Base-by-base conservation (phyloP, 2,329 filamentous ascomycete genomes). In the Coniochaeta sp. region DNA sequence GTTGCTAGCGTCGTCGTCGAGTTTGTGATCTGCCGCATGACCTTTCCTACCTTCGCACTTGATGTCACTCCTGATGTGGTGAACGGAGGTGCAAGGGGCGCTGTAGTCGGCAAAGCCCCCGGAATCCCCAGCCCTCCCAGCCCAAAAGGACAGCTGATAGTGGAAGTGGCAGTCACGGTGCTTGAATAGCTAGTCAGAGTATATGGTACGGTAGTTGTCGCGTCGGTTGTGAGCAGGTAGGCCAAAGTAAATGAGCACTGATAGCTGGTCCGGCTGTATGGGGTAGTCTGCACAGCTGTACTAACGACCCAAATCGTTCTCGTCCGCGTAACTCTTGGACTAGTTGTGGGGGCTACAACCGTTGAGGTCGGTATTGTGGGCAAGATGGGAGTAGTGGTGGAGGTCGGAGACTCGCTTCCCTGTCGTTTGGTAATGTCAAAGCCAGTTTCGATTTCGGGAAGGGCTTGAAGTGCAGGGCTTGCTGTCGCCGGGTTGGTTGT, bases 181-280 rank as follows among this genome's bases (percentile, higher is more conserved):
- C 57, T 60, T 1, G 62, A 62, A 59, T 65, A 66, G 11, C 43
- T 26, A 0, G 63, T 61, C 12, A 57, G n/a, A 2, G 64, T 62
- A 55, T 59, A 61, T 5, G 50, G n/a, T 8, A 63, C 31, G 1
- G 65, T 67, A 1, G 52, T 61, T 7, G 64, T 65, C 6, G 44
- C 59, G 58, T 64, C 64, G 5, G 63, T 61, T 4, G 60, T 62
- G 44, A 63, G 64, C 44, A 52, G 57, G 17, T 64, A 62, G 5
- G 60, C 63, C 2, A 66, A 34, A 1, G 64, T 66, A 12, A 57
- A 58, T 36, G 22, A 57, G 58, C 65, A 67, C 33, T 63, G 43
- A 33, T 62, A 65, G 6, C 57, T 60, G 1, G 63, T 66, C 26
- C 62, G 63, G 26, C 61, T 33, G 6, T 62, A 59, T 3, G 61